Base-by-base conservation (phyloP, 2,329 filamentous ascomycete species). In the Colletotrichum costaricense region DNA sequence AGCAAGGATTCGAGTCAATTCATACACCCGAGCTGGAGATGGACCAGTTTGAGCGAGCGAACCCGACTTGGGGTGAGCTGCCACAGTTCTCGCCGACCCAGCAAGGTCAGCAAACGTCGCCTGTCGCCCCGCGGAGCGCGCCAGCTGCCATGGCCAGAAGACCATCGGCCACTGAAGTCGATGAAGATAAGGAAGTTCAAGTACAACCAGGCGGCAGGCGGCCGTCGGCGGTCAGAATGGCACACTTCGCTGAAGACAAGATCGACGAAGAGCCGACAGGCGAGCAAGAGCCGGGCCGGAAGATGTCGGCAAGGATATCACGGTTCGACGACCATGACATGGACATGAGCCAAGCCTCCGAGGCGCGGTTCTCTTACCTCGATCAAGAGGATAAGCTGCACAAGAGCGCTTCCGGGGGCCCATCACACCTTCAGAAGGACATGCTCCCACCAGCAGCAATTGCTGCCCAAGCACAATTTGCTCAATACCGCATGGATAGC, bases 341-440 rank as follows among this genome's bases (percentile, higher is more conserved):
- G 19, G 71, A 73, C 26, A 60, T 71, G 67, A 62, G n/a, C 56
- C 71, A 73, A 6, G 71, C 71, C 22, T 71, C 71, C 11, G 71
- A 73, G 56, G 71, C 71, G 1, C 46, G 71, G n/a, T 73, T 71
- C 56, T 73, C 71, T 5, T 73, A 73, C 12, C 12, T 73, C 28
- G 71, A 73, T 49, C 71, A 73, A 42, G 71, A 73, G 49, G 71
- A 73, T 4, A 71, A 66, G 19, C 28, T 73, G 22, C 22, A 73
- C 14, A 35, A 14, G 6, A 71, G 71, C n/a, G 60, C 67, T 4
- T 8, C 22, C 2, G 70, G 70, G 7, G 70, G 70, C 1, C 54
- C 59, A 2, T 73, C 66, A 5, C n/a, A 69, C 8, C 60, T 59
- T 38, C 38, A 64, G 2, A 54, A 30, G 16, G 71, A 73, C 35